Conservation (phyloP, 192 early-diverging fungal species). For the Paraglomus occultum region DNA sequence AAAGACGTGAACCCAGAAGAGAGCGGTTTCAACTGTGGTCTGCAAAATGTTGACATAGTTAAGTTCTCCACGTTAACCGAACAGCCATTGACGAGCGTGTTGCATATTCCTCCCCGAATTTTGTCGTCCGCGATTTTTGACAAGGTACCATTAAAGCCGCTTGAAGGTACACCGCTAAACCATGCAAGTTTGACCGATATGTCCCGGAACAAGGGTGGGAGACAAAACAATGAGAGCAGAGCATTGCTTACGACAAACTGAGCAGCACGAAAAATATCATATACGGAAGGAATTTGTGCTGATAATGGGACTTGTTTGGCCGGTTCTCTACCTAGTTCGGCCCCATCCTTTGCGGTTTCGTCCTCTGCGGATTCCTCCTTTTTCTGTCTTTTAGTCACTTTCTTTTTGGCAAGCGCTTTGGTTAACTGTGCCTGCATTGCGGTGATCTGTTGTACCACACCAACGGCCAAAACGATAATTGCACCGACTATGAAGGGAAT, state of each 20-base stretch:
- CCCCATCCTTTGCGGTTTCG: not conserved
- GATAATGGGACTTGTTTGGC: no score
- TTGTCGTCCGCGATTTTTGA: not conserved
- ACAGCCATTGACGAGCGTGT: not conserved
- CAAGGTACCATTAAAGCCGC: not conserved
- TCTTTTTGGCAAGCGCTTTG: not conserved
- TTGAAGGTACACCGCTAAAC: not conserved
- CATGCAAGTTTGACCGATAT: conserved; percentile 5
- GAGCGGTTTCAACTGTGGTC: not conserved
- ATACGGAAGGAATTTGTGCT: not conserved
- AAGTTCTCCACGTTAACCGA: no score
- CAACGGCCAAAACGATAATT: not conserved
- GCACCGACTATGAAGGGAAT: not conserved
- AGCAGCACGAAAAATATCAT: conserved; percentile 13
- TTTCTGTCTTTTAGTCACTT: not conserved
- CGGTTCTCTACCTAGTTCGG: not conserved
- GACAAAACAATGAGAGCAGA: not conserved
- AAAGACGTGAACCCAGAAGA: not conserved
- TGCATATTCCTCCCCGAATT: not conserved
- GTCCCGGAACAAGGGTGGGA: conserved; percentile 2
- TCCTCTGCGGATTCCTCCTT: no score
- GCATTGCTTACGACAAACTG: conserved; percentile 20
- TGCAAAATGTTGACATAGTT: no score
- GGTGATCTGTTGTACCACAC: not conserved
- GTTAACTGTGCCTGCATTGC: not conserved